These are phyloP conservation scores for Penicilliopsis zonata DNA, from an alignment of 495 filamentous ascomycete genomes.

Conservation along the genomic window DNA sequence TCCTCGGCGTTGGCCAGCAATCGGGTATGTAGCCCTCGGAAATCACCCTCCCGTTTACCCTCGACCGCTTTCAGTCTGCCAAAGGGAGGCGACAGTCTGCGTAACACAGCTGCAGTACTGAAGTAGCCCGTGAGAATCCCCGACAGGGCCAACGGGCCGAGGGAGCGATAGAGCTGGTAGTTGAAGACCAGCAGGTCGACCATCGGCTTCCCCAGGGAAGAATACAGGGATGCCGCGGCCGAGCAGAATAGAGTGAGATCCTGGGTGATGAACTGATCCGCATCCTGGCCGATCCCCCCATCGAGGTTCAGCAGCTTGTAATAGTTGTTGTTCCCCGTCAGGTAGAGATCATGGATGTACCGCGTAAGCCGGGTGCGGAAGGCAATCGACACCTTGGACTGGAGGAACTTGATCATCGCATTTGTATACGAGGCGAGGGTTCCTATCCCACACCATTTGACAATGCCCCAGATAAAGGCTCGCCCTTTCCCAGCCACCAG, in stretches of 20 bases:
- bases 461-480: slow-evolving; percentile 76
- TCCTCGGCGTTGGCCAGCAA: slow-evolving; percentile 97
- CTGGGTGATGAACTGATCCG: slow-evolving; percentile 96
- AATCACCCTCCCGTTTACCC: slow-evolving; percentile 86
- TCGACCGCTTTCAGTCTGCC: slow-evolving; percentile 94
- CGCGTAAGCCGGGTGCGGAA: slow-evolving; percentile 93
- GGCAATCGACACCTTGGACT: slow-evolving; percentile 94
- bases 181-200: slow-evolving; percentile 96
- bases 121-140: slow-evolving; percentile 88
- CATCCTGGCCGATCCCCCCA: slow-evolving; percentile 79
- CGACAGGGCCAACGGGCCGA: slow-evolving; percentile 78
- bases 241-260: slow-evolving; percentile 92
- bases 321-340: slow-evolving; percentile 88
- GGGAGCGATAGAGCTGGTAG: slow-evolving; percentile 85
- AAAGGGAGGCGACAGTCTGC: slow-evolving; percentile 83
- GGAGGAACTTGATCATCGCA: slow-evolving; percentile 95
- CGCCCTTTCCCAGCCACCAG: slow-evolving; percentile 88
- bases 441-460: slow-evolving; percentile 68
- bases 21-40: slow-evolving; percentile 77
- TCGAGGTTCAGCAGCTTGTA: slow-evolving; percentile 94
- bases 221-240: slow-evolving; percentile 86
- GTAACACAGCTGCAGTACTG: slow-evolving; percentile 76
- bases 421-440: slow-evolving; percentile 83
- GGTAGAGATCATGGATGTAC: slow-evolving; percentile 95
- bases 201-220: slow-evolving; percentile 89